Base-by-base conservation (phyloP, 1,284 basidiomycete genomes). In the Boletus mariae region DNA sequence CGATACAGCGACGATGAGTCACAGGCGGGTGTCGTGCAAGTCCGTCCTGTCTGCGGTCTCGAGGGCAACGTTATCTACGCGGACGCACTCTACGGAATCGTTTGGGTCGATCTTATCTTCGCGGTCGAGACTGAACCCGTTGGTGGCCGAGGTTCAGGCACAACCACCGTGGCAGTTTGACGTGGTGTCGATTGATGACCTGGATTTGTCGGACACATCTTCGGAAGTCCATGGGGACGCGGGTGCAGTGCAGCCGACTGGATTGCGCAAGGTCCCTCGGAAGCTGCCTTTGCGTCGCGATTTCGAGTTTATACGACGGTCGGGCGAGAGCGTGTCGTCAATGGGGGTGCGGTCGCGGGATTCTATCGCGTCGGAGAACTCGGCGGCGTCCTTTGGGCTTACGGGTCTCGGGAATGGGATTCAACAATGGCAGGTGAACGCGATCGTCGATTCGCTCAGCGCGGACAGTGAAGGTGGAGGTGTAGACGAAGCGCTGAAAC, bases 401-500 rank as follows among this genome's bases (percentile, higher is more conserved):
- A 77, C 32, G 5, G 63, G 67, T 3, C 65, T 80, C n/a, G 81
- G 80, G 4, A 79, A 75, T n/a, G 72, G 70, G 23, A 82, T 90
- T 32, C 80, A 85, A 15, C 80, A 82, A 49, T 92, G 90, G 90
- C 89, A 91, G 61, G 72, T 91, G 62, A 86, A 87, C 60, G 88
- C 89, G 29, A 74, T 92, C 32, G 77, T 89, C 26, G 87, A 91
- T 56, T 87, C 85, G 20, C 68, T 92, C 51, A 87, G 83, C 58
- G 84, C 90, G 53, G 82, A 90, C 8, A 87, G 81, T 23, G 87
- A 85, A 54, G 77, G 69, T 3, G 90, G 90, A 0, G 91, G 89
- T 60, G 86, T 90, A 15, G 90, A 92, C 47, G 87, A 84, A 8
- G 92, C 92, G 6, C 66, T 94, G 55, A 76, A 79, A 38, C 75